Percentiles rank a stretch among this genome's conserved stretches.
These are phyloP conservation scores for Cicer judaicum DNA, from an alignment of 306 rosid genomes.

Conservation along the genomic window DNA sequence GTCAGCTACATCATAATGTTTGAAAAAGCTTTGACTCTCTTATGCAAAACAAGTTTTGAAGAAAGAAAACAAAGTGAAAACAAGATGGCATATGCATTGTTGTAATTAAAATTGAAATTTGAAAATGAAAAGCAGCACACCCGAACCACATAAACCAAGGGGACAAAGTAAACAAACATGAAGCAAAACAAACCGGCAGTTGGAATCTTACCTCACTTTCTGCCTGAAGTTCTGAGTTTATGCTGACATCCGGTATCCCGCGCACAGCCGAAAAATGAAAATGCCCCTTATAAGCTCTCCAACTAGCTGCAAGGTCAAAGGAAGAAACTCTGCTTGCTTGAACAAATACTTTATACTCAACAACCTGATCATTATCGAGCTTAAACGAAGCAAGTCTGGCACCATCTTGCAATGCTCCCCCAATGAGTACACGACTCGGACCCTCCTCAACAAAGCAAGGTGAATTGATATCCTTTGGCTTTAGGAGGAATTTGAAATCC, in stretches of 20 bases:
- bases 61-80: not conserved
- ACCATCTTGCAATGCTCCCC: constrained; percentile 89
- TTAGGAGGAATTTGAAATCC: constrained; percentile 93
- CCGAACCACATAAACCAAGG: constrained; percentile 26
- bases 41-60: too few species aligned
- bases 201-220: constrained; percentile 65
- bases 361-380: constrained; percentile 61
- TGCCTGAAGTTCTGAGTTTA: constrained; percentile 60
- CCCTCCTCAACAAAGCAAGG: constrained; percentile 90
- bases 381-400: constrained; percentile 76
- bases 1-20: too few species aligned
- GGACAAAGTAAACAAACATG: constrained; percentile 8
- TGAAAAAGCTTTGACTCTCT: too few species aligned
- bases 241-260: constrained; percentile 93
- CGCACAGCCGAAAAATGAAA: constrained; percentile 79
- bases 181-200: constrained; percentile 10
- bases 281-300: constrained; percentile 90
- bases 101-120: not conserved
- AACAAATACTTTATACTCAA: constrained; percentile 81
- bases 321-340: constrained; percentile 86
- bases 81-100: not conserved
- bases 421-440: constrained; percentile 71
- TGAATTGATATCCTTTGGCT: constrained; percentile 61
- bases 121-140: not conserved
- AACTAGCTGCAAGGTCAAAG: constrained; percentile 95